Base-by-base conservation (phyloP, 2,329 filamentous ascomycete species). In the Thielaviopsis ethacetica region DNA sequence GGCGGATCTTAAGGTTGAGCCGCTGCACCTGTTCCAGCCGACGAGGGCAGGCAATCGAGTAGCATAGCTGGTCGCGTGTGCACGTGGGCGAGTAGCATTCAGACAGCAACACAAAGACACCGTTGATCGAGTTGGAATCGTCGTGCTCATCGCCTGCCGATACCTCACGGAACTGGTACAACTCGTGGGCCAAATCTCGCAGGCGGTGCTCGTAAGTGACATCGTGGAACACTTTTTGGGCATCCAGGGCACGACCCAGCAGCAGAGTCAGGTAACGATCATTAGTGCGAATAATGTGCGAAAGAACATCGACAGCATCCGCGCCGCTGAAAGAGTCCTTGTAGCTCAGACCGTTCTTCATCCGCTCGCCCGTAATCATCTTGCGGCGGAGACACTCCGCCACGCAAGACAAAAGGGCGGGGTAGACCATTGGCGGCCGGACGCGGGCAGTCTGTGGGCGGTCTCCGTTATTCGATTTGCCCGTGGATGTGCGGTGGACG, bases 21-120 rank as follows among this genome's bases (percentile, higher is more conserved):
- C 93, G 80, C 53, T 93, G 93, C 67, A 97, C 91, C 71, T 98
- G 93, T 71, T 98, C 93, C 60, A 98, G 74, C 64, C 93, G 81
- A 66, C 93, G 81, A 7, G 93, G 93, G 69, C 93, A 98, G 55
- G 93, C 93, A 66, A 98, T 98, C 1, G 91, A 97, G 72, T 98
- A 98, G 71, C 93, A 98, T 22, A 98, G 78, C 65, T 91, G 88
- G 70, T 98, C 93, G 63, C 89, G 81, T 3, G 91, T 98, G 70
- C 93, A 98, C 0, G 93, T 98, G 9, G 93, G 93, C 51, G 91
- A 97, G 70, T 98, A 98, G 69, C 93, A 98, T 71, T 98, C 93
- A 0, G 91, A 95, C 57, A 98, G 76, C 51, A 98, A 77, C 1
- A 95, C 95, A 68, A 98, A 98, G 5, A 98, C 91, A 64, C 93